Evolutionary conservation across 2,329 filamentous ascomycete species (phyloP).

Genomic region (Boeremia exigua): DNA sequence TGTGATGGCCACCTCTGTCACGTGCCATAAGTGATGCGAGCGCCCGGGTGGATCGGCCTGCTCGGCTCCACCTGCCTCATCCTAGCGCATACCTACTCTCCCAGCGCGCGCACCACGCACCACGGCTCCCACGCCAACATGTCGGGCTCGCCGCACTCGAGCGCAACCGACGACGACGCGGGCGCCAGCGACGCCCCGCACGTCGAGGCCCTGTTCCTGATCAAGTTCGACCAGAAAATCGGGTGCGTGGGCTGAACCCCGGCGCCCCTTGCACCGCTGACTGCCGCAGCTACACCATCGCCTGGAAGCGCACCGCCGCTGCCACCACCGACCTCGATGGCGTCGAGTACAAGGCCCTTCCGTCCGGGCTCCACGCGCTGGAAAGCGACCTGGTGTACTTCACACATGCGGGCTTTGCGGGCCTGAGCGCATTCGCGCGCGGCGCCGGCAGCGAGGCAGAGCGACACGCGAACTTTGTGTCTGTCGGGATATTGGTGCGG

Average conservation of each 20-base stretch:
- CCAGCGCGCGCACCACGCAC: background rate
- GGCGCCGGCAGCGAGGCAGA: constrained; percentile 77
- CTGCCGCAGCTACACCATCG: constrained; percentile 71
- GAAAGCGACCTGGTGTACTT: constrained; percentile 90
- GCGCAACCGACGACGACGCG: constrained; percentile 35
- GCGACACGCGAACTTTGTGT: constrained; percentile 90
- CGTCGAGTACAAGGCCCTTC: constrained; percentile 95
- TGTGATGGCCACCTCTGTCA: too few species aligned
- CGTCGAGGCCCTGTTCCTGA: constrained; percentile 80
- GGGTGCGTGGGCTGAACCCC: constrained; percentile 62
- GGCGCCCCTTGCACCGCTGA: constrained; percentile 6
- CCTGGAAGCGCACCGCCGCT: constrained; percentile 77
- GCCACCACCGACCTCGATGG: constrained; percentile 76
- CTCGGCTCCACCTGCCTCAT: constrained; percentile 16
- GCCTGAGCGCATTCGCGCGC: constrained; percentile 91
- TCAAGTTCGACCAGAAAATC: constrained; percentile 90
- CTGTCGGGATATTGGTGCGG: constrained; percentile 87
- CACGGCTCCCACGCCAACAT: constrained; percentile 20
- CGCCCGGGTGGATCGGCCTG: background rate
- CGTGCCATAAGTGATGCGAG: too few species aligned
- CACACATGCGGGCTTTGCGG: constrained; percentile 81
- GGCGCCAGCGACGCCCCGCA: constrained; percentile 31
- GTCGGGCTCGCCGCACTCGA: constrained; percentile 40
- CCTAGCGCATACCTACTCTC: background rate
- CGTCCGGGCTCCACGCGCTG: constrained; percentile 90